Percentiles rank a stretch among this genome's conserved stretches.
These are phyloP conservation scores for Aspergillus arachidicola DNA, from an alignment of 2,329 filamentous ascomycete genomes.

Conservation along the genomic window DNA sequence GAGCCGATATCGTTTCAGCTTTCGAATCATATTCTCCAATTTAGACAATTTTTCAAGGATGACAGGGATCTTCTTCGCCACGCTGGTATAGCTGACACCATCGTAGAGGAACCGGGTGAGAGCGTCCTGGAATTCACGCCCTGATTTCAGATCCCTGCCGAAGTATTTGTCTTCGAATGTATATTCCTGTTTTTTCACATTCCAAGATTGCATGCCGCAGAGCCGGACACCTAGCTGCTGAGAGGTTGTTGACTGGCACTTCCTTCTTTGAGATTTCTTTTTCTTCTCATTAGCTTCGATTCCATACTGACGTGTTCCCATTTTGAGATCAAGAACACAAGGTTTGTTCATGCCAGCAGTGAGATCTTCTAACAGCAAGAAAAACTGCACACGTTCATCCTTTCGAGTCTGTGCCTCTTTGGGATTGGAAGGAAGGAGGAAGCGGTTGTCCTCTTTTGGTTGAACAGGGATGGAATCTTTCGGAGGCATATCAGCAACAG, in stretches of 20 bases:
- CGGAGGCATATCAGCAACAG: slow-evolving; percentile 2
- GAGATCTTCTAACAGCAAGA: slow-evolving; percentile 88
- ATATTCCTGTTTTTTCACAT: slow-evolving; percentile 78
- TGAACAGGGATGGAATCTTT: slow-evolving; percentile 9
- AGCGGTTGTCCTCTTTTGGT: slow-evolving; percentile 21
- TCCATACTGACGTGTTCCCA: slow-evolving; percentile 97
- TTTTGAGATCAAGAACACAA: slow-evolving; percentile 96
- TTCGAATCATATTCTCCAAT: slow-evolving; percentile 79
- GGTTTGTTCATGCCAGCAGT: slow-evolving; percentile 96
- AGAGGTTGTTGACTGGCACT: slow-evolving; percentile 91
- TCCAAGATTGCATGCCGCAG: slow-evolving; percentile 96
- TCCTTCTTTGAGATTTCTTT: slow-evolving; percentile 86
- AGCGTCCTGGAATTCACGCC: slow-evolving; percentile 84
- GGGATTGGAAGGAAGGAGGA: slow-evolving; percentile 65
- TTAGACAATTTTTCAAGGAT: slow-evolving; percentile 81
- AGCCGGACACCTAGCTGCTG: slow-evolving; percentile 87
- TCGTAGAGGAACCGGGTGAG: slow-evolving; percentile 90
- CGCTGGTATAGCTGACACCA: slow-evolving; percentile 76
- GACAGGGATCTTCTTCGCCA: slow-evolving; percentile 82
- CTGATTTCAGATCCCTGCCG: slow-evolving; percentile 83
- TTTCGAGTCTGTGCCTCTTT: slow-evolving; percentile 67
- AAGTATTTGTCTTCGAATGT: slow-evolving; percentile 99
- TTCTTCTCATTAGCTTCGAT: slow-evolving; percentile 91
- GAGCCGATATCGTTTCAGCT: slow-evolving; percentile 83
- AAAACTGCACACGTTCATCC: slow-evolving; percentile 77